A percentile compares a stretch with the other conserved stretches of the same genome.
Evolutionary conservation across 768 basidiomycete genomes (phyloP).

Genomic region (Stropharia rugosoannulata): DNA sequence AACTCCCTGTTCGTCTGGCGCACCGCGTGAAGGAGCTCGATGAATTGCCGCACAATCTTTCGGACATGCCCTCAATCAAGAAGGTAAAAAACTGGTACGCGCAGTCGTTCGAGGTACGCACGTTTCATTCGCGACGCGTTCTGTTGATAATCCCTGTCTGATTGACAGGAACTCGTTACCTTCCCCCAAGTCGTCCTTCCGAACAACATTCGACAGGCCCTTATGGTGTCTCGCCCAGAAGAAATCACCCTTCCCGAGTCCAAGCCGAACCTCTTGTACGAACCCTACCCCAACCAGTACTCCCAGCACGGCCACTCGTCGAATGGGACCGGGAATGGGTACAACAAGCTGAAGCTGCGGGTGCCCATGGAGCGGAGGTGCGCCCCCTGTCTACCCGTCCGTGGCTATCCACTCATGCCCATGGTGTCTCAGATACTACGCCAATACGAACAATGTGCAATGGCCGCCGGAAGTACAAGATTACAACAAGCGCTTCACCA

Average conservation of each 20-base stretch:
- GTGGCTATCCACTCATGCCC: slow-evolving; percentile 5
- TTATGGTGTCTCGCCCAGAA: slow-evolving; percentile 48
- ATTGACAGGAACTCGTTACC: slow-evolving; percentile 78
- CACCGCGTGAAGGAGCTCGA: slow-evolving; percentile 97
- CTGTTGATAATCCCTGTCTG: neutral
- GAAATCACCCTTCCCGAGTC: slow-evolving; percentile 64
- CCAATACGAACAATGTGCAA: slow-evolving; percentile 61
- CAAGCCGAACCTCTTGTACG: slow-evolving; percentile 75
- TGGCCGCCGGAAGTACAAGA: slow-evolving; percentile 95
- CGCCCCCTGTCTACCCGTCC: slow-evolving; percentile 18
- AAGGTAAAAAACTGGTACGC: slow-evolving; percentile 99
- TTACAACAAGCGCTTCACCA: slow-evolving; percentile 91
- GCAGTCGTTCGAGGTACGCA: slow-evolving; percentile 90
- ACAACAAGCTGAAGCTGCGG: slow-evolving; percentile 63
- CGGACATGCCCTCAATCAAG: slow-evolving; percentile 87
- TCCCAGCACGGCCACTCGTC: slow-evolving; percentile 16
- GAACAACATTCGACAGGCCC: slow-evolving; percentile 62
- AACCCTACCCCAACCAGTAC: slow-evolving; percentile 36
- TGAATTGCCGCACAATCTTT: slow-evolving; percentile 87
- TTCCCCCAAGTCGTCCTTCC: slow-evolving; percentile 82
- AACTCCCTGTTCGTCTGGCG: slow-evolving; percentile 91
- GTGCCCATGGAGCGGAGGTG: slow-evolving; percentile 86
- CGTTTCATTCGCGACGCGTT: neutral
- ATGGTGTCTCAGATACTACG: slow-evolving; percentile 69
- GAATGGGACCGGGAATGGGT: slow-evolving; percentile 40